Percentiles rank a stretch among this genome's conserved stretches.
Evolutionary conservation across 352 stramenopile genomes (phyloP).

Genomic region (Globisporangium apiculatum): DNA sequence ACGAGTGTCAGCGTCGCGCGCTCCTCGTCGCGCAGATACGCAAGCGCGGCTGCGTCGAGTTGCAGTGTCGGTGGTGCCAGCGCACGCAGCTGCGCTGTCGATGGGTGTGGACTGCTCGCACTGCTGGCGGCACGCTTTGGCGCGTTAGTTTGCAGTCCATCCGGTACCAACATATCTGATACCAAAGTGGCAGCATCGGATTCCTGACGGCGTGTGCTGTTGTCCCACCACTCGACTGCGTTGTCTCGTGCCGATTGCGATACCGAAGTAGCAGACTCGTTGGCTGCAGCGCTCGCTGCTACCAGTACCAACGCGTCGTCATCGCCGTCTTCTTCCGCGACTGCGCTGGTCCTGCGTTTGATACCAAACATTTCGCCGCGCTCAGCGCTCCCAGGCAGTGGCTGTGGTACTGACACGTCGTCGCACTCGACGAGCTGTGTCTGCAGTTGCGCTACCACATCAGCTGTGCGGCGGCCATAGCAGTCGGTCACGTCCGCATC

Average conservation of each 20-base stretch:
- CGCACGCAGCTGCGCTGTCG: conserved; percentile 13
- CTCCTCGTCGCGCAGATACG: conserved; percentile 54
- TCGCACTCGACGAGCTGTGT: conserved; percentile 4
- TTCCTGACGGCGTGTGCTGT: not conserved
- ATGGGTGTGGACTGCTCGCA: not conserved
- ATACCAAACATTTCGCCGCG: not conserved
- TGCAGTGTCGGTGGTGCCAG: conserved; percentile 15
- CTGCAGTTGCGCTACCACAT: conserved; percentile 15
- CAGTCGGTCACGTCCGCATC: conserved; percentile 22
- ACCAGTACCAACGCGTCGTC: not conserved
- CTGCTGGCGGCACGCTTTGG: not conserved
- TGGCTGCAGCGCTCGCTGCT: not conserved
- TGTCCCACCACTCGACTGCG: not conserved
- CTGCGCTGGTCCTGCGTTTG: conserved; percentile 5
- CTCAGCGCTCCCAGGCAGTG: not conserved
- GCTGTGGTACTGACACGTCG: not conserved
- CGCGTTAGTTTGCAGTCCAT: too few relatives aligned
- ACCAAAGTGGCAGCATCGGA: too few relatives aligned
- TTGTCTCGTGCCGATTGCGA: not conserved
- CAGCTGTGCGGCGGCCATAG: conserved; percentile 26
- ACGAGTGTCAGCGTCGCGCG: conserved; percentile 56
- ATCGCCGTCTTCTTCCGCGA: conserved; percentile 10
- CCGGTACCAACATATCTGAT: too few relatives aligned
- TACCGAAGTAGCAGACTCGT: too few relatives aligned
- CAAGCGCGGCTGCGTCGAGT: conserved; percentile 23